These are phyloP conservation scores for Aquilaria malaccensis DNA, from an alignment of 345 rosid genomes.

Conservation along the genomic window DNA sequence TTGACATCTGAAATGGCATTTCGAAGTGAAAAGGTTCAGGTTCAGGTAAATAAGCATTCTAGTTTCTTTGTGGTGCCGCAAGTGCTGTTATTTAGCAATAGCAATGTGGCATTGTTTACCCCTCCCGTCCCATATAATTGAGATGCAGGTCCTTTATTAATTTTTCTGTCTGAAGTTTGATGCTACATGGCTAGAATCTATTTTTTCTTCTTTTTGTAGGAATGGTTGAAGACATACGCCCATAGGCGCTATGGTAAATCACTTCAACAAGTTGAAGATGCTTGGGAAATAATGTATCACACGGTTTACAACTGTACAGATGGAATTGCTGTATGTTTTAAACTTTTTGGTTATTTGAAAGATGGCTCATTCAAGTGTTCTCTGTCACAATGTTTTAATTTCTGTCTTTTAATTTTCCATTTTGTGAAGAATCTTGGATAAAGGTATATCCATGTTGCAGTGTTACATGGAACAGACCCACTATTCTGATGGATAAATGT, in stretches of 20 bases:
- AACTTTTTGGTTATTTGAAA: not conserved
- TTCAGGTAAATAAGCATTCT: conserved; percentile 43
- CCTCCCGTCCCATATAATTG: not conserved
- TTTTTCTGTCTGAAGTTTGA: not conserved
- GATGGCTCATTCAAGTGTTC: not conserved
- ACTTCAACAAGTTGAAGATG: conserved; percentile 42
- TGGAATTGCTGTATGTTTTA: conserved; percentile 61
- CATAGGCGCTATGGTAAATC: conserved; percentile 78
- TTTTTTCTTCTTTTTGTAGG: conserved; percentile 31
- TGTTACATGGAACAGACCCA: not conserved
- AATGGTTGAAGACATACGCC: conserved; percentile 78
- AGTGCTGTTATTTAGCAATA: not conserved
- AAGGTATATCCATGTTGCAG: not conserved
- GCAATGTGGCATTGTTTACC: not conserved
- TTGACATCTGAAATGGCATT: conserved; percentile 95
- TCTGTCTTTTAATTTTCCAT: no score
- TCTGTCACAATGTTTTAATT: not conserved
- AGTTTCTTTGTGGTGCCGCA: conserved; percentile 3
- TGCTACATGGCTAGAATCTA: not conserved
- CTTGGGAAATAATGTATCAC: conserved; percentile 81
- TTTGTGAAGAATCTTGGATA: not conserved
- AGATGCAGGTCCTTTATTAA: not conserved
- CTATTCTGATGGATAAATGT: no score
- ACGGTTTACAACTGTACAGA: conserved; percentile 87
- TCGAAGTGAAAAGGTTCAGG: conserved; percentile 57